Base-by-base conservation (phyloP, 1,139 yeast species). In the Yamadazyma atmosphaerica region DNA sequence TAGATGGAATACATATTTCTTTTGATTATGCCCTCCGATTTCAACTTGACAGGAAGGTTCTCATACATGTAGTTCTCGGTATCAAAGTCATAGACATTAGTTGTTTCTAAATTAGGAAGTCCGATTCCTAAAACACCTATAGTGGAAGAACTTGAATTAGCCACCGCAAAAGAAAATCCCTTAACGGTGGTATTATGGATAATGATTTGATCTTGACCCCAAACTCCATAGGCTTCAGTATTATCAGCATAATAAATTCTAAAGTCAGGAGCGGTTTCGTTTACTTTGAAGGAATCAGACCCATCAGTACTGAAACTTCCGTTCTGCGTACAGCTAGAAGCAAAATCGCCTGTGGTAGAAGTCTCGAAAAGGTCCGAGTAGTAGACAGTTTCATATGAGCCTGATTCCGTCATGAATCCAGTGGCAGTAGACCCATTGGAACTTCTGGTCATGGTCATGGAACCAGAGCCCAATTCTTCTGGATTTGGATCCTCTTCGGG, bases 71-170 rank as follows among this genome's bases (percentile, higher is more conserved):
- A 21, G 23, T 25, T 45, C 38, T n/a, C 14, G 10, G 8, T 12
- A 19, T 11, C 3, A 7, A 6, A 4, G 8, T 5, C 4, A 19
- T 19, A 18, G 8, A 19, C 24, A 12, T 30, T 26, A 4, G 40
- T 29, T 12, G 33, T 64, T 54, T 80, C 84, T 42, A 77, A 59
- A 1, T 74, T 79, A 6, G 72, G 62, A 34, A 79, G 65, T 2
- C 84, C 84, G 40, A 80, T 67, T 10, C 84, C 85, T 33, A 79
- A 58, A 22, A 77, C 73, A 16, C 80, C 81, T 19, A 66, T 57
- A 33, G 65, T 65, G 19, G 69, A 64, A 13, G 70, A 65, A 13
- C 76, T 58, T 25, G 56, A 50, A 47, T 69, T 68, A 17, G 77
- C 81, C 32, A 76, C 60, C 4, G 81, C 84, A 55, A 79, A 68